Base-by-base conservation (phyloP, 495 filamentous ascomycete genomes). In the Durotheca rogersii region DNA sequence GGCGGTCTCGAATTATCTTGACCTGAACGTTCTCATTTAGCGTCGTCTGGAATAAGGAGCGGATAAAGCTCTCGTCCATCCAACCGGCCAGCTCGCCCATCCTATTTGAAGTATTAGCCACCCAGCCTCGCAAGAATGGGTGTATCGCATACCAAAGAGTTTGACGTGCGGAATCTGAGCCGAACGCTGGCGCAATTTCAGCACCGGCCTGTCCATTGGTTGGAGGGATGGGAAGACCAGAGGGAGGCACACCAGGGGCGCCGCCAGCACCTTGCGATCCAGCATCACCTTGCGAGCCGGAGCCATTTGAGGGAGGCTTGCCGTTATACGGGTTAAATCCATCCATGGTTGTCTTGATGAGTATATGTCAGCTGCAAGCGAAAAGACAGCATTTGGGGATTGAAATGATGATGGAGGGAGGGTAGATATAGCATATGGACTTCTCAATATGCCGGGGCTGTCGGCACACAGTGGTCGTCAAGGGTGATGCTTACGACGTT, bases 1-100 rank as follows among this genome's bases (percentile, higher is more conserved):
- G 96, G 71, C 96, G 95, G 75, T 99, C 93, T 51, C 93, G 90
- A 62, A 99, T 99, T 82, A 99, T 95, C 81, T 99, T 99, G 36
- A 99, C 93, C 62, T 96, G 96, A 61, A 99, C 93, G 53, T 80
- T 79, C 74, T 97, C 92, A 46, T 84, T 89, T 76, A 96, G 84
- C 17, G 73, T 67, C 61, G 86, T 85, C 68, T 84, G 87, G 84
- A 89, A 97, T 15, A 97, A 79, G 55, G 85, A 91, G 67, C 94
- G 90, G 58, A 99, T 88, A 72, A 97, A 99, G 67, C 88, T 94
- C 72, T 99, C 93, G 67, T 99, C 93, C 69, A 99, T 97, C 93
- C 93, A 99, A 2, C 89, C 89, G 69, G 97, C 93, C 61, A 99
- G 86, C 67, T 99, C 93, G 49, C 93, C 93, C 93, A 99, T 99